A percentile compares a stretch with the other conserved stretches of the same genome.
Evolutionary conservation across 2,329 filamentous ascomycete genomes (phyloP).

Genomic region (Calonectria pseudoturangicola): DNA sequence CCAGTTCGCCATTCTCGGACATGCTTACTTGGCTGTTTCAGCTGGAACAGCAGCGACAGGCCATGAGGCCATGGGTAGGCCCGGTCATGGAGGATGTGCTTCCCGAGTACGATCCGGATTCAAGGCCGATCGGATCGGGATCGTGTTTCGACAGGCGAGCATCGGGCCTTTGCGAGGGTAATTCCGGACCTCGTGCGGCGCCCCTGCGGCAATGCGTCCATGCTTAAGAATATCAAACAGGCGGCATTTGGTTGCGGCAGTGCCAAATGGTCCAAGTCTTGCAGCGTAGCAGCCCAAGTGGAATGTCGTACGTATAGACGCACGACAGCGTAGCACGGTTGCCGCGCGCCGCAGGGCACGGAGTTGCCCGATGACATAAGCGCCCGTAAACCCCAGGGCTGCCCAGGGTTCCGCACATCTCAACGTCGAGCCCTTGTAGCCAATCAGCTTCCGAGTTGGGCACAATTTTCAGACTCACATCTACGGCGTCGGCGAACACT

Average conservation of each 20-base stretch:
- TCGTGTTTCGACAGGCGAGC: constrained; percentile 17
- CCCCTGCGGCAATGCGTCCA: constrained; percentile 29
- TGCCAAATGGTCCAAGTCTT: constrained; percentile 22
- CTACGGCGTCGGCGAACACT: constrained; percentile 36
- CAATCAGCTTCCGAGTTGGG: constrained; percentile 60
- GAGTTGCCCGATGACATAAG: constrained; percentile 51
- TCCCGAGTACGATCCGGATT: constrained; percentile 31
- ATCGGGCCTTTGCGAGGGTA: constrained; percentile 15
- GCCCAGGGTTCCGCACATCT: constrained; percentile 44
- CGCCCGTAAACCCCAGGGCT: constrained; percentile 25
- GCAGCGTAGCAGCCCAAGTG: constrained; percentile 26
- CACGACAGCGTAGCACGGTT: constrained; percentile 20
- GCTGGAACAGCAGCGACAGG: neutral
- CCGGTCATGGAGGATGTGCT: constrained; percentile 8
- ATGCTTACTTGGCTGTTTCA: constrained; percentile 19
- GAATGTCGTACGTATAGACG: constrained; percentile 23
- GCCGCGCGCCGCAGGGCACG: constrained; percentile 22
- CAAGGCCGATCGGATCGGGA: constrained; percentile 26
- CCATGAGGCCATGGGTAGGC: constrained; percentile 17
- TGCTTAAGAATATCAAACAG: constrained; percentile 14
- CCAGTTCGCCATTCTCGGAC: neutral
- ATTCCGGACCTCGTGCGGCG: constrained; percentile 12
- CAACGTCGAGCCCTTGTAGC: constrained; percentile 50
- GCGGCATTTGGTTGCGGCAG: constrained; percentile 33
- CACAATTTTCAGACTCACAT: constrained; percentile 61